Base-by-base conservation (phyloP, 139 green algal genomes). In the Coccomyxa sp. region DNA sequence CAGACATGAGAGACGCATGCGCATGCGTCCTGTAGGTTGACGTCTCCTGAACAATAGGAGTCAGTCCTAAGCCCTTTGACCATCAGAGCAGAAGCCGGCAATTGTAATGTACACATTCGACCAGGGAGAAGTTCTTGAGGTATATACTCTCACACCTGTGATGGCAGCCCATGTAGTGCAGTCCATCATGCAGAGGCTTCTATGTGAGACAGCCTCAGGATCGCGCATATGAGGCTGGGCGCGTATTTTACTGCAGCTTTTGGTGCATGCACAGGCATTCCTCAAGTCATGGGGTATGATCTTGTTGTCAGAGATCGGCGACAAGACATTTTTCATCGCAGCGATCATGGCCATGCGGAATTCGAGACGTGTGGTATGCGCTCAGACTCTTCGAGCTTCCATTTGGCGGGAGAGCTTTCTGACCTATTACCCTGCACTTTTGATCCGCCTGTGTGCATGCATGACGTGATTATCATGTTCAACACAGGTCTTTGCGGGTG, bases 291-390 rank as follows among this genome's bases (percentile, higher is more conserved):
- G 87, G 87, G 86, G 85, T 7, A 85, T 91, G 44, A 91, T 90
- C 37, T 33, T 90, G 55, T 81, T 86, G 7, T 88, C 81, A 27
- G 87, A 91, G 68, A 91, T 91, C 35, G 87, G 95, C 0, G 96
- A 99, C 86, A 98, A 99, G 81, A 99, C 95, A 0, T 99, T 99
- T 81, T 98, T 99, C 84, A 98, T 99, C 37, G 95, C 94, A 16
- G 90, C 93, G 6, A 78, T 99, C 27, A 91, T 98, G 88, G 94
- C 94, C 2, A 98, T 97, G 92, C 78, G 82, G 24, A 90, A 96
- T 70, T 81, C 88, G 0, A 76, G 91, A 0, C 34, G 81, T n/a
- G 87, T 85, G 81, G 92, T 95, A 39, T 35, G 76, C 35, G 44
- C 71, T 34, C 54, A 64, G n/a, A 34, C 41, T 1, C 16, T 78